Conservation (phyloP, 805 yeast species). For the Lipomyces sp. region DNA sequence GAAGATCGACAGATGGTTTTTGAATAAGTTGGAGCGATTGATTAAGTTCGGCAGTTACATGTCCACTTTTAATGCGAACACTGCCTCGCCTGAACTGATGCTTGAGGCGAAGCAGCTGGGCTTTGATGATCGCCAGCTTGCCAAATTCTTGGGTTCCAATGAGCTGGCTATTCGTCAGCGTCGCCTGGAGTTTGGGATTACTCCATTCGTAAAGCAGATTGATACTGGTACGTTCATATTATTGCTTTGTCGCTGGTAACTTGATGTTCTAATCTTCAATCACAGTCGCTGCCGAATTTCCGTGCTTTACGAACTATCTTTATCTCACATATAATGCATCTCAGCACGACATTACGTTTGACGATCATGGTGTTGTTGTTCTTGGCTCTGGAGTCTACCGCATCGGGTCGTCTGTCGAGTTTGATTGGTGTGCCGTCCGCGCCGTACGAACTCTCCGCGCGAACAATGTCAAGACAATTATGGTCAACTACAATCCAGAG, state of each 20-base stretch:
- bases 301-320: slow-evolving; percentile 90
- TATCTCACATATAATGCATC: slow-evolving; percentile 94
- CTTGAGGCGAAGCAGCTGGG: slow-evolving; percentile 94
- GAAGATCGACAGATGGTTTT: slow-evolving; percentile 93
- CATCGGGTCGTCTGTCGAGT: slow-evolving; percentile 97
- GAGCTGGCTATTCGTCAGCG: slow-evolving; percentile 89
- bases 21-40: slow-evolving; percentile 75
- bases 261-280: not conserved
- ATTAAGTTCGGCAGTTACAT: slow-evolving; percentile 62
- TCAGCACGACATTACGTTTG: slow-evolving; percentile 77
- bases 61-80: slow-evolving; percentile 35
- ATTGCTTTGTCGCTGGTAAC: too few relatives aligned
- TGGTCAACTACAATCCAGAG: slow-evolving; percentile 98
- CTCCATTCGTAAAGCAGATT: slow-evolving; percentile 93
- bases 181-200: slow-evolving; percentile 79
- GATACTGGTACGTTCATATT: slow-evolving; percentile 60
- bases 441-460: slow-evolving; percentile 91
- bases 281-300: slow-evolving; percentile 95
- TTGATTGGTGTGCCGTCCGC: slow-evolving; percentile 99
- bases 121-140: slow-evolving; percentile 94
- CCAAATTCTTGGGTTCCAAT: slow-evolving; percentile 79
- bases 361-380: slow-evolving; percentile 92
- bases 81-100: slow-evolving; percentile 59
- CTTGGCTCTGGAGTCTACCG: slow-evolving; percentile 98
- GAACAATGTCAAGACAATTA: slow-evolving; percentile 82